A percentile compares a stretch with the other conserved stretches of the same genome.
Evolutionary conservation across 164 flowering plant species (phyloP).

Genomic region (Stephania japonica): DNA sequence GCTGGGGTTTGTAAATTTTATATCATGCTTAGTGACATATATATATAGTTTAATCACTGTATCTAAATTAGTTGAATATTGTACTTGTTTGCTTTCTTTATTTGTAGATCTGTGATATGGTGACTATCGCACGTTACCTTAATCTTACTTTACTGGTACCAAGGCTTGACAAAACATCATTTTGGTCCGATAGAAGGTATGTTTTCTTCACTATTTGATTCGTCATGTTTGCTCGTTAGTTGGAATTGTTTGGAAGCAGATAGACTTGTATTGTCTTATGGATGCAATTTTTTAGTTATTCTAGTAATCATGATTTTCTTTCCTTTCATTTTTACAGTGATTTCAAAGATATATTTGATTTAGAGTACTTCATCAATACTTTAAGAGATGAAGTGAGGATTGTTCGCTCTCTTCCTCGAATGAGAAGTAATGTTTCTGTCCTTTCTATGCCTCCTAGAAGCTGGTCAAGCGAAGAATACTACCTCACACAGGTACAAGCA

Average conservation of each 20-base stretch:
- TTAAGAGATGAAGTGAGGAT: slow-evolving; percentile 82
- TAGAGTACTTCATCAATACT: slow-evolving; percentile 71
- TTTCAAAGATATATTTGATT: slow-evolving; percentile 82
- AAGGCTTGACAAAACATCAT: slow-evolving; percentile 85
- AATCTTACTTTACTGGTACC: slow-evolving; percentile 86
- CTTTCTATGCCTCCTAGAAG: slow-evolving; percentile 77
- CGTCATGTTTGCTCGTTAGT: background rate
- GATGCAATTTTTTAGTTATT: background rate
- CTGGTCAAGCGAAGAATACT: slow-evolving; percentile 87
- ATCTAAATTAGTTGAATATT: background rate
- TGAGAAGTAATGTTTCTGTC: slow-evolving; percentile 38
- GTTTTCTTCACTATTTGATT: background rate
- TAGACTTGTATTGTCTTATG: background rate
- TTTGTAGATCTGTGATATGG: slow-evolving; percentile 95
- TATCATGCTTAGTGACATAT: background rate
- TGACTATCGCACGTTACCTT: slow-evolving; percentile 67
- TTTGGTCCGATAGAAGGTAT: slow-evolving; percentile 93
- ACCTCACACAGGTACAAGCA: slow-evolving; percentile 59
- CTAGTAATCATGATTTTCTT: background rate
- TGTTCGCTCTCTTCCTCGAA: slow-evolving; percentile 59
- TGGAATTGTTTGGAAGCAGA: background rate
- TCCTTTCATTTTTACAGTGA: slow-evolving; percentile 41
- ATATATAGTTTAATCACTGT: too few species aligned
- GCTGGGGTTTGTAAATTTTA: slow-evolving; percentile 54
- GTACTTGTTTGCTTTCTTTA: background rate